These are phyloP conservation scores for Cymbopogon flexuosus DNA, from an alignment of 202 grass and related monocot genomes.

Conservation along the genomic window DNA sequence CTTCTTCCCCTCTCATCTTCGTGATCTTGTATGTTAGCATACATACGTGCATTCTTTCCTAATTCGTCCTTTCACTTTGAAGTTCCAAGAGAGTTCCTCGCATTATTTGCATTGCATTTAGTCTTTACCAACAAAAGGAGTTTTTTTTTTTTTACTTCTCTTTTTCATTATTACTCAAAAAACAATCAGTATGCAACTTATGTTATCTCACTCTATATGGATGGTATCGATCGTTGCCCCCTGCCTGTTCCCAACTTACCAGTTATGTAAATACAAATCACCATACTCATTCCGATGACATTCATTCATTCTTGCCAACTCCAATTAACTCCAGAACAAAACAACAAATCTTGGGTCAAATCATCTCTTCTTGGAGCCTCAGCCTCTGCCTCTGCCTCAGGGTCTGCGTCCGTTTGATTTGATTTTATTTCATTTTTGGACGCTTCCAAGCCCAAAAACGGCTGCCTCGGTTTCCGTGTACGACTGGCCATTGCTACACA, in stretches of 20 bases:
- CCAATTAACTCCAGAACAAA: neutral
- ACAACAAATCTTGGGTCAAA: neutral
- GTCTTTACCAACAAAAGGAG: neutral
- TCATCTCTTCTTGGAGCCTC: neutral
- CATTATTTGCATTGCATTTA: neutral
- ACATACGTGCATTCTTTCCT: neutral
- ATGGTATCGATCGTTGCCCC: too few relatives aligned
- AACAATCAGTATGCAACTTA: neutral
- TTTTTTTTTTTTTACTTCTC: too few relatives aligned
- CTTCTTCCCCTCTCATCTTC: neutral
- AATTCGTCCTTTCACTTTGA: neutral
- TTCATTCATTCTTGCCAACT: neutral
- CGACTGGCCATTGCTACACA: neutral
- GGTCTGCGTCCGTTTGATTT: neutral
- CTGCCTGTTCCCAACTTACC: neutral
- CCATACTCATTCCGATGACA: neutral
- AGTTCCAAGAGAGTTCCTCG: too few relatives aligned
- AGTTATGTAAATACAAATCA: neutral
- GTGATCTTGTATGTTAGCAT: too few relatives aligned
- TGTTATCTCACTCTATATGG: too few relatives aligned
- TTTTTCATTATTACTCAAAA: neutral
- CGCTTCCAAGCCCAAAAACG: neutral
- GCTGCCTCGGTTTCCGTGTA: neutral
- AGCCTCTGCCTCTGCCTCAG: neutral
- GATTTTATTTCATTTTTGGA: neutral